These are phyloP conservation scores for Xylaria digitata DNA, from an alignment of 2,329 filamentous ascomycete genomes.

Conservation along the genomic window DNA sequence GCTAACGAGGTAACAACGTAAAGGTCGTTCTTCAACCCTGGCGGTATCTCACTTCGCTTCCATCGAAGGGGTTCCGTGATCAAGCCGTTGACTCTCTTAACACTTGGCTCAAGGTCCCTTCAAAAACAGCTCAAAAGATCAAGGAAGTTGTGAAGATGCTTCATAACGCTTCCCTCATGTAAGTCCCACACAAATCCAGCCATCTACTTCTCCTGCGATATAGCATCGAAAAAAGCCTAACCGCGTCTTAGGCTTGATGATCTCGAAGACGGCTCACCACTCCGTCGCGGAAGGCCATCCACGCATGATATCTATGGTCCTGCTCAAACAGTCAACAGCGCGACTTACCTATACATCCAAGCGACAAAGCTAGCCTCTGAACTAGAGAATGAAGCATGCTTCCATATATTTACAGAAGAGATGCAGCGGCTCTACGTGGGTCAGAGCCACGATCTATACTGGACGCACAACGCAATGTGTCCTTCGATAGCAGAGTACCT, in stretches of 20 bases:
- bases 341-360: slow-evolving; percentile 16
- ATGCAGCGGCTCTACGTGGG: slow-evolving; percentile 28
- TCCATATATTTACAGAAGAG: slow-evolving; percentile 23
- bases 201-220: neutral
- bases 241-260: slow-evolving; percentile 25
- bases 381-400: slow-evolving; percentile 10
- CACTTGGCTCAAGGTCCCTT: slow-evolving; percentile 22
- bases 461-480: slow-evolving; percentile 23
- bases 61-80: slow-evolving; percentile 24
- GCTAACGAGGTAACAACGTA: too few relatives aligned
- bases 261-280: slow-evolving; percentile 26
- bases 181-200: neutral
- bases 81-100: slow-evolving; percentile 18
- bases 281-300: slow-evolving; percentile 29
- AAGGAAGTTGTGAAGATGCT: slow-evolving; percentile 23
- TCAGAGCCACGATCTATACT: slow-evolving; percentile 29
- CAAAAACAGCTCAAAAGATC: slow-evolving; percentile 8
- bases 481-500: slow-evolving; percentile 30
- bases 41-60: slow-evolving; percentile 16
- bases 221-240: neutral
- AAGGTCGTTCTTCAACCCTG: slow-evolving; percentile 14
- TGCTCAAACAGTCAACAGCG: slow-evolving; percentile 31
- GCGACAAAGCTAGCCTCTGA: slow-evolving; percentile 7
- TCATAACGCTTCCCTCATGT: slow-evolving; percentile 27
- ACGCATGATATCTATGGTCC: slow-evolving; percentile 31